Base-by-base conservation (phyloP, 371 early-diverging fungal genomes). In the Cokeromyces recurvatus region DNA sequence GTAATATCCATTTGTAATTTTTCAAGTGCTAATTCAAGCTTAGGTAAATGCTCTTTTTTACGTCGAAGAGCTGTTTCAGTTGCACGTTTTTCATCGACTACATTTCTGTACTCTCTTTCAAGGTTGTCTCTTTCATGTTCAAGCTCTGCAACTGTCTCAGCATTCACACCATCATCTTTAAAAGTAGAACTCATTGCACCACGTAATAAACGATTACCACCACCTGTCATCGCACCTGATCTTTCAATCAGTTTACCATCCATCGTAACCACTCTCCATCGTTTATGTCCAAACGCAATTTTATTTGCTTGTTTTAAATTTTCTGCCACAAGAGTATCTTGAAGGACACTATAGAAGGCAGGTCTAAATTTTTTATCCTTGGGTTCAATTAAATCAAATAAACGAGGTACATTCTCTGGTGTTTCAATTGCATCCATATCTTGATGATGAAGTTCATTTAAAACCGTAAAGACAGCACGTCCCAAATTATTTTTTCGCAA, bases 161-260 rank as follows among this genome's bases (percentile, higher is more conserved):
- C 74, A 22, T 77, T 76, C 10, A 77, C 81, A 29, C 64, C 84
- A 11, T 83, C 78, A 4, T 67, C 66, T 15, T 68, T 71, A 39
- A 87, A 85, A 15, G 69, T 81, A 7, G 89, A 87, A 62, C 86
- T 80, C 96, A 95, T 95, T 16, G 87, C 92, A 11, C 96, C 95
- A 14, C 79, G 84, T 25, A 59, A 63, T 2, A 69, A 76, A 25
- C 68, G 69, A 21, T 78, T 87, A 15, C 94, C 94, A 53, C 98
- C 98, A 57, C 99, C 99, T 15, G 89, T 86, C 97, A 99, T 97
- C 6, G 99, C 89, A 57, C 99, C 99, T 0, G 91, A 87, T 24
- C 80, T 84, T 48, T 99, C 99, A 53, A 99, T 93, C 37, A 99
- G 57, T 52, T 96, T 85, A 3, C 99, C 99, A 48, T 91, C 92